Evolutionary conservation across 192 early-diverging fungal genomes (phyloP), one percentile per base, ranked within the genome.

Genomic region (Umbelopsis sp.): DNA sequence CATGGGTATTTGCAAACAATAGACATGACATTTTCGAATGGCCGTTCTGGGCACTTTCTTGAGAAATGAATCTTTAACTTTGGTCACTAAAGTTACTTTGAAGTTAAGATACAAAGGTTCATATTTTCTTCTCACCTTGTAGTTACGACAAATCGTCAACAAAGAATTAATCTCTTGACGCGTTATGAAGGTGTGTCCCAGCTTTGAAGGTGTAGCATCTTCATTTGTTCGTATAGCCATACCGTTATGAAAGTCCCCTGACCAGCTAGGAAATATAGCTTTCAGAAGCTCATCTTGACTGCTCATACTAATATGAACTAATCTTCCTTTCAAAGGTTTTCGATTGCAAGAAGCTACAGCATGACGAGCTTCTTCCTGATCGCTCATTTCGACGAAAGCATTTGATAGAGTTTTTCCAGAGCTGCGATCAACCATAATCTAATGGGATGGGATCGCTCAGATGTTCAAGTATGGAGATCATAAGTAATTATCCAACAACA

Each of bases 11-110:
- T 94, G 35, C 74, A 67, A 22, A 94, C 23, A 47, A 92, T 85
- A 2, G 87, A 89, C 35, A 90, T 84, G 21, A 94, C 87, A 69
- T 88, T 91, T 50, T 93, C 89, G 74, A 92, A 94, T 7, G 92
- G 91, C 11, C 91, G 75, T 67, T 89, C 88, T 1, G 89, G 86
- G 66, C 89, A 91, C 50, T 90, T 89, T 66, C 91, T 80, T 46
- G 89, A 87, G 68, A 90, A 93, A 71, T 91, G 91, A 16, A 90
- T 72, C 90, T 92, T 44, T 35, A 3, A 71, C 18, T 52, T 52
- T 30, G 2, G 37, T 52, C 3, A 11, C 3, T 18, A 13, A 49
- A 68, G 30, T 50, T 25, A 35, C 12, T 30, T 13, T 0, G 2
- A 50, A 6, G 0, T 37, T 44, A 10, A 7, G 12, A 3, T 8